phyloP scores from a whole-genome alignment of 441 rosid species.

The Erodium trifolium region DNA sequence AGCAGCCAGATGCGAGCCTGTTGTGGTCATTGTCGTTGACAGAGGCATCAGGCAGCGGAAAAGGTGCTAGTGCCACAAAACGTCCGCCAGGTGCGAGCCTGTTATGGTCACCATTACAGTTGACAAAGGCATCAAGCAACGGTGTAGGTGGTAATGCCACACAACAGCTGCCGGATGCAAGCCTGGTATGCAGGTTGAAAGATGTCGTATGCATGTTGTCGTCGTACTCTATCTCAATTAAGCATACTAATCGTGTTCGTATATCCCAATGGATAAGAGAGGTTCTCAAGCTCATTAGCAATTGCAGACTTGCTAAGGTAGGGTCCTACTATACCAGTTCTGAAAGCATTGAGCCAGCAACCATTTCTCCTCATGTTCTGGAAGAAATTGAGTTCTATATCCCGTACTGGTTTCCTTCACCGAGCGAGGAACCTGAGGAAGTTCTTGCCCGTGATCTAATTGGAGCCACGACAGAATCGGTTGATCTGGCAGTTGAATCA shows the following conservation, averaged over 20 bases:
- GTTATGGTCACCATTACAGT: too few relatives aligned
- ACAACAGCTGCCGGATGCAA: not conserved
- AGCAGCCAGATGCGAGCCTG: too few relatives aligned
- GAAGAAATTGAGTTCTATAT: not conserved
- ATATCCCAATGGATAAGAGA: too few relatives aligned
- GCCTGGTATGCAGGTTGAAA: not conserved
- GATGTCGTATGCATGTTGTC: not conserved
- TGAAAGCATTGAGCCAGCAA: too few relatives aligned
- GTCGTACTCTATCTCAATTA: not conserved
- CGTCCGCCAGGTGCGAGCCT: too few relatives aligned
- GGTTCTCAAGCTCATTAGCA: not conserved
- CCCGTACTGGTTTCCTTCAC: not conserved
- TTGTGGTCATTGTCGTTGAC: too few relatives aligned
- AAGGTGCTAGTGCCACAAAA: too few relatives aligned
- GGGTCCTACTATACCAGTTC: accelerated
- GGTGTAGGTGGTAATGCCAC: too few relatives aligned
- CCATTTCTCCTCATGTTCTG: not conserved
- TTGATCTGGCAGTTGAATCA: not conserved
- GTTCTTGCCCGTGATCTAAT: too few relatives aligned
- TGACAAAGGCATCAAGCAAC: too few relatives aligned
- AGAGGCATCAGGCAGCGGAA: too few relatives aligned
- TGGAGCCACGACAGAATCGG: not conserved
- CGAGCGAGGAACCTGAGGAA: not conserved
- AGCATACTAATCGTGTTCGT: not conserved
- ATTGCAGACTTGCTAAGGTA: not conserved